Evolutionary conservation across 208 protist species (phyloP).

Genomic region (Crithidia fasciculata): DNA sequence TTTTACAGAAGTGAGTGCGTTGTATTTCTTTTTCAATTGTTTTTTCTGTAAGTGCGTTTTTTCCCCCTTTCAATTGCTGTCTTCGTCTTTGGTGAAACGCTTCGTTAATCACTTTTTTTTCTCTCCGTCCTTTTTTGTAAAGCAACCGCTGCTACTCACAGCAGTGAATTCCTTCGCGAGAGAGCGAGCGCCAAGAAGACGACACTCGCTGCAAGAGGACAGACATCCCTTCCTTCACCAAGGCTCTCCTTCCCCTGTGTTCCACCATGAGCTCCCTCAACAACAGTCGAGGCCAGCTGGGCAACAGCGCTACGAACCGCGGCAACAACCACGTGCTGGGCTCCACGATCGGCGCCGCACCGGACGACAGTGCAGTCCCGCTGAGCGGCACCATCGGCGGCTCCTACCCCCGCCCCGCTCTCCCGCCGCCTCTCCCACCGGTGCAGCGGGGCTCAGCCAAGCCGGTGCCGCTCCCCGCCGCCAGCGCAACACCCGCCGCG

Average conservation of each 20-base stretch:
- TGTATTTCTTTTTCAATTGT: not conserved
- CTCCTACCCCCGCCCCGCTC: slow-evolving; percentile 30
- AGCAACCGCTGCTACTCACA: too few species aligned
- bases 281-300: slow-evolving; percentile 23
- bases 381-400: slow-evolving; percentile 24
- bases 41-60: not conserved
- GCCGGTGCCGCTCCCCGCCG: too few species aligned
- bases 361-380: slow-evolving; percentile 21
- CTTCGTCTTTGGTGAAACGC: too few species aligned
- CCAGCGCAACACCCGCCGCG: not conserved
- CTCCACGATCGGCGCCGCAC: slow-evolving; percentile 1
- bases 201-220: not conserved
- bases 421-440: slow-evolving; percentile 32
- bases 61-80: slow-evolving; percentile 3
- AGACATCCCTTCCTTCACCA: not conserved
- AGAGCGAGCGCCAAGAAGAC: too few species aligned
- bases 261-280: slow-evolving; percentile 28
- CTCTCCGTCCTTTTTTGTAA: too few species aligned
- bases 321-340: not conserved
- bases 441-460: slow-evolving; percentile 34
- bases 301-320: slow-evolving; percentile 16
- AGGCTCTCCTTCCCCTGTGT: not conserved
- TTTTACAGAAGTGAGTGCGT: too few species aligned
- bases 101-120: too few species aligned
- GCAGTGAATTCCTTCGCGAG: too few species aligned